phyloP scores from a whole-genome alignment of 2,329 filamentous ascomycete genomes.

The Graphiopsis chlorocephala region DNA sequence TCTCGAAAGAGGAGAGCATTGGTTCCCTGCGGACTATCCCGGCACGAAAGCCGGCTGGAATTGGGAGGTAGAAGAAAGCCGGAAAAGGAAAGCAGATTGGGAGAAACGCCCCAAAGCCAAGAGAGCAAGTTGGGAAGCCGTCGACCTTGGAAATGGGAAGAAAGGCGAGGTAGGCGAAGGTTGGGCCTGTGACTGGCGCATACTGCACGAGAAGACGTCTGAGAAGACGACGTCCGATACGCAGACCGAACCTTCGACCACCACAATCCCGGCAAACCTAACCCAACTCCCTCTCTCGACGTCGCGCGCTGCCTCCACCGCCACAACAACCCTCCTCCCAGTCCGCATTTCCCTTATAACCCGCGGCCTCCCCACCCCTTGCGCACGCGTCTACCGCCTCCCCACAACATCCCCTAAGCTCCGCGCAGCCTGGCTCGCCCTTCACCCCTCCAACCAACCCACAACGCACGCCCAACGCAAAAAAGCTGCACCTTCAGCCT shows the following conservation, averaged over 20 bases:
- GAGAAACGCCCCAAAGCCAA: slow-evolving; percentile 77
- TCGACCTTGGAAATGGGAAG: slow-evolving; percentile 69
- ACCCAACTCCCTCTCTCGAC: slow-evolving; percentile 6
- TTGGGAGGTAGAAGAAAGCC: slow-evolving; percentile 71
- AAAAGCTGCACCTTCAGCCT: slow-evolving; percentile 25
- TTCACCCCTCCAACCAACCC: slow-evolving; percentile 38
- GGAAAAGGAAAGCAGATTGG: slow-evolving; percentile 64
- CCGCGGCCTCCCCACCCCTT: slow-evolving; percentile 67
- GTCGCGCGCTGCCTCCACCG: slow-evolving; percentile 20
- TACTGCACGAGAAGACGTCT: background rate
- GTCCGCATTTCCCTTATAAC: slow-evolving; percentile 65
- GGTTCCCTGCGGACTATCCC: slow-evolving; percentile 83
- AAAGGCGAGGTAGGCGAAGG: slow-evolving; percentile 82
- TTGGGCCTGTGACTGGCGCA: slow-evolving; percentile 73
- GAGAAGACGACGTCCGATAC: background rate
- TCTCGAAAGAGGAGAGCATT: slow-evolving; percentile 74
- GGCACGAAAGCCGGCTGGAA: slow-evolving; percentile 73
- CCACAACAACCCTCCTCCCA: slow-evolving; percentile 51
- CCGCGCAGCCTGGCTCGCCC: slow-evolving; percentile 68
- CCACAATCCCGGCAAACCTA: background rate
- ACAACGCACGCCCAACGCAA: slow-evolving; percentile 17
- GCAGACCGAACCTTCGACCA: background rate
- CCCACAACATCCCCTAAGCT: slow-evolving; percentile 55
- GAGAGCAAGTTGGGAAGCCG: slow-evolving; percentile 67
- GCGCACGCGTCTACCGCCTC: slow-evolving; percentile 83